Conservation (phyloP, 768 basidiomycete genomes). For the Hysterangium stoloniferum region DNA sequence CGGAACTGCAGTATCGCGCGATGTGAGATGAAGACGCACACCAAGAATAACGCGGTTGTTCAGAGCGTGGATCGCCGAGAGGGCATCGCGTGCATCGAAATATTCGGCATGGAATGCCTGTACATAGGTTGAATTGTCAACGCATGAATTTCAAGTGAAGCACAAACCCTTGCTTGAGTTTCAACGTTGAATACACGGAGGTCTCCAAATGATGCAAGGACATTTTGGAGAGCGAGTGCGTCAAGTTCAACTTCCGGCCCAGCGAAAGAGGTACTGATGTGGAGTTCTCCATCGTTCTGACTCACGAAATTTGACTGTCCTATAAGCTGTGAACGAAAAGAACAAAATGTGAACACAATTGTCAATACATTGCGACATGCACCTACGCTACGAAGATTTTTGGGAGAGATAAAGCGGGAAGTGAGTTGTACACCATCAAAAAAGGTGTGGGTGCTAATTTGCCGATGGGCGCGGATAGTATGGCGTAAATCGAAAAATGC, state of each 20-base stretch:
- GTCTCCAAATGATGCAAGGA: constrained; percentile 27
- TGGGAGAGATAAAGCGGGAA: constrained; percentile 19
- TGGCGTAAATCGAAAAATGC: constrained; percentile 57
- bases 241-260: constrained; percentile 9
- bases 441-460: constrained; percentile 28
- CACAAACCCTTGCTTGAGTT: constrained; percentile 6
- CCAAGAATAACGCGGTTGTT: constrained; percentile 43
- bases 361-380: constrained; percentile 4
- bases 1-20: constrained; percentile 18
- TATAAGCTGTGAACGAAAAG: constrained; percentile 35
- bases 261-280: constrained; percentile 33
- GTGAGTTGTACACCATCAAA: constrained; percentile 15
- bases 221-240: constrained; percentile 18
- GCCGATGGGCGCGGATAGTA: constrained; percentile 37
- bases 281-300: constrained; percentile 45
- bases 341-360: constrained; percentile 4
- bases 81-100: constrained; percentile 55
- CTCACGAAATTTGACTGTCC: constrained; percentile 46
- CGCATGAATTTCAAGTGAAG: background rate
- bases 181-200: constrained; percentile 20
- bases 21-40: constrained; percentile 40
- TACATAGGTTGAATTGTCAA: background rate
- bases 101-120: constrained; percentile 56
- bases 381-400: constrained; percentile 38
- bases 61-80: constrained; percentile 42